Conservation (phyloP, 768 basidiomycete species). For the Suillus fuscotomentosus region DNA sequence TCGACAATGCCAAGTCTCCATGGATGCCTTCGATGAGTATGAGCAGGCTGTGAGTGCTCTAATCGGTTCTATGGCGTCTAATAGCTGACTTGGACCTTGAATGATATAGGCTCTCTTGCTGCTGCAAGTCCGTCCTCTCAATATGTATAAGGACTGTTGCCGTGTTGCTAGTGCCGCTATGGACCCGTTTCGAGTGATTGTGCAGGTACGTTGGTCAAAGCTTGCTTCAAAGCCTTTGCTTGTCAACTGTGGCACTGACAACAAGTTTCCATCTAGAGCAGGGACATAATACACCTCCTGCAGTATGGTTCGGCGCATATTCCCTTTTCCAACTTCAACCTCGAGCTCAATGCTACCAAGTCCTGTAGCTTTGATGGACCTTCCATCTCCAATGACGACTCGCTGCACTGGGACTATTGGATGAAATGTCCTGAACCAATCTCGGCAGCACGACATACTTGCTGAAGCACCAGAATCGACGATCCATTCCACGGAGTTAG, state of each 20-base stretch:
- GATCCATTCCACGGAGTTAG: conserved; percentile 1
- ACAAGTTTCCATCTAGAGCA: too few species aligned
- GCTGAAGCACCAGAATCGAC: conserved; percentile 3
- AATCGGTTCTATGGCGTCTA: background rate
- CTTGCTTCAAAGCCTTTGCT: too few species aligned
- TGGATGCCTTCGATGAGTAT: background rate
- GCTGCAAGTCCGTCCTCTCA: background rate
- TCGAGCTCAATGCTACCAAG: too few species aligned
- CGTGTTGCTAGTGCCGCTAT: background rate
- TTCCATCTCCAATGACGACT: too few species aligned
- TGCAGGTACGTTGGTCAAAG: background rate
- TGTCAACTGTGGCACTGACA: too few species aligned
- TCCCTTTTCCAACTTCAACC: too few species aligned
- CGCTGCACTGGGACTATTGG: background rate
- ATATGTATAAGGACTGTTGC: conserved; percentile 6
- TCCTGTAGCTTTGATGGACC: too few species aligned
- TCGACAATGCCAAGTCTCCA: conserved; percentile 2
- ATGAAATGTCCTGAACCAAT: conserved; percentile 5
- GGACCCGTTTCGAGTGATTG: background rate
- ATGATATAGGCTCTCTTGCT: background rate
- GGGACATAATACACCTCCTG: too few species aligned
- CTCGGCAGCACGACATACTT: conserved; percentile 1
- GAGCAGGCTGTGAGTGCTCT: background rate
- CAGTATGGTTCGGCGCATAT: too few species aligned
- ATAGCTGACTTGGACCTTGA: background rate